Base-by-base conservation (phyloP, 1,284 basidiomycete genomes). In the Cryptococcus amylolentus region DNA sequence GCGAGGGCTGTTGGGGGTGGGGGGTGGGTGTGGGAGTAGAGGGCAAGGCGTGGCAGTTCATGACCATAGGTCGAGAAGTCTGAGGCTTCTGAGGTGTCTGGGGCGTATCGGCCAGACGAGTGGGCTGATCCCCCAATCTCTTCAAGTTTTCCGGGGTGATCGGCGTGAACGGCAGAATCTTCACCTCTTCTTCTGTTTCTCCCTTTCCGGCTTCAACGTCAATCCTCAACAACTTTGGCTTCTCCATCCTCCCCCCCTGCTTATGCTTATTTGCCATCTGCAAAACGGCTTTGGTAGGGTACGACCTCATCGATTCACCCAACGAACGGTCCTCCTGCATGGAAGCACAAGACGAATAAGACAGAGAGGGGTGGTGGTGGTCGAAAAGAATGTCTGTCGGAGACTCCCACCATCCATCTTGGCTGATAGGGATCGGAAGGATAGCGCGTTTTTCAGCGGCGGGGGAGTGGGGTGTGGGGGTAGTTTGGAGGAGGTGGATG, bases 121-220 rank as follows among this genome's bases (percentile, higher is more conserved):
- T 18, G 41, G 41, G 20, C 3, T 23, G 9, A 2, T 42, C 42
- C 26, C 28, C 16, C 49, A 42, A 47, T 12, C 49, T 38, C 31
- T 51, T 56, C 43, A 56, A 31, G 18, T 45, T 51, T 1, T 46
- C 43, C 4, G 42, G 43, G 1, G 20, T 44, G 23, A 35, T 41
- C 6, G 54, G 54, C 23, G 54, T 51, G 37, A 51, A 56, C 27
- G 54, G 54, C 26, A 51, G 16, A 18, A 56, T 3, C 40, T 56
- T 49, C 14, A 39, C n/a, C 13, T 18, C 23, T 5, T 8, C 50
- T 12, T 27, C 50, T 12, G 42, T 23, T 14, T 28, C 31, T 2
- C 28, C 42, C 8, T 41, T 18, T 14, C 5, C 38, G 6, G 31
- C 28, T 18, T 18, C 48, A n/a, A 39, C 18, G 8, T 37, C n/a